Evolutionary conservation across 1,284 basidiomycete genomes (phyloP), one percentile per base, ranked within the genome.

Genomic region (Apiotrichum sp.): DNA sequence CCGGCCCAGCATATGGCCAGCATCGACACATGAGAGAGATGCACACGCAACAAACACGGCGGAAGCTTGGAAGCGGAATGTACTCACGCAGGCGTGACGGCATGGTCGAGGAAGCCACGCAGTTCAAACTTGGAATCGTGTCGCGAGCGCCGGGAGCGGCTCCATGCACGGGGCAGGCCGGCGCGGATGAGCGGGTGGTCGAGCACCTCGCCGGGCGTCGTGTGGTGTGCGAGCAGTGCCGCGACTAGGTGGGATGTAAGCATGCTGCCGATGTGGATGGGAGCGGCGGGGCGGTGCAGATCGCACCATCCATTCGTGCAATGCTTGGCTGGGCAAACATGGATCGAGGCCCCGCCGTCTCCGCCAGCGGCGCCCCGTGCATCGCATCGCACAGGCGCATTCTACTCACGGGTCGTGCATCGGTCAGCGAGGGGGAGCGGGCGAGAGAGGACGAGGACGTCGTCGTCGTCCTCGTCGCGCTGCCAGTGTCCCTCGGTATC

Each of bases 161-260:
- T 43, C 61, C 61, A 62, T 6, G 57, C 61, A 6, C 58, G 57
- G 4, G 57, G 57, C 1, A 62, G 56, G 7, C 54, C 49, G 6
- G 57, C 57, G 29, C 61, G 57, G 39, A 62, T 53, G 13, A 62
- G 50, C 4, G 61, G 61, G 43, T 62, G 61, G 1, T 47, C 53
- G 44, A 62, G 51, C 6, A 62, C 57, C 2, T 56, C 52, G 35
- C 57, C 61, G 8, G 61, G 60, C 7, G 60, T 61, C 6, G 60
- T 61, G 54, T 61, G 60, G 42, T 62, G 61, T 3, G 61, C 39
- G 40, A 58, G 57, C 4, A 62, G 54, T 3, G 55, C 52, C 13
- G 61, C 57, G 47, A 58, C 61, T 62, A 55, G 29, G 29, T 29
- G 31, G 33, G 35, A 13, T 31, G 50, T 56, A 31, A 54, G 40